Evolutionary conservation across 176 grass and related monocot species (phyloP).

Genomic region (Cenchrus purpureus): DNA sequence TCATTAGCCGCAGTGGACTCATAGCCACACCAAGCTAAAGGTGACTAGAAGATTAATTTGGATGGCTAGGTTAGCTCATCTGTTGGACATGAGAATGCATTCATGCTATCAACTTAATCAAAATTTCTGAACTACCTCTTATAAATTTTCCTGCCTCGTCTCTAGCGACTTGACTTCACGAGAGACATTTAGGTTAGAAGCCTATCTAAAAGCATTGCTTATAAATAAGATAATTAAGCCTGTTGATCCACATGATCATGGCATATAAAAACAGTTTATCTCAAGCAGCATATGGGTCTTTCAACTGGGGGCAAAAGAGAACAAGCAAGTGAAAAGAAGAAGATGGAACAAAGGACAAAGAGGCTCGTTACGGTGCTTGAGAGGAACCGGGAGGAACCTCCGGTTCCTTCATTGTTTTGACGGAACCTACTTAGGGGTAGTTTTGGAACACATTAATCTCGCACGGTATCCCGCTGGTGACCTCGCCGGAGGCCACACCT

Average conservation of each 20-base stretch:
- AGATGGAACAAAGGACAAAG: no score
- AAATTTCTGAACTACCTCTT: background rate
- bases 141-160: background rate
- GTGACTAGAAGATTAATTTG: slow-evolving; percentile 2
- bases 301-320: background rate
- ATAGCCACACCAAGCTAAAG: background rate
- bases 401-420: no score
- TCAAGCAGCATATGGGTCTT: background rate
- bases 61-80: background rate
- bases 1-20: background rate
- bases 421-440: no score
- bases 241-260: background rate
- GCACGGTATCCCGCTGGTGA: no score
- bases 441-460: no score
- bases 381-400: no score
- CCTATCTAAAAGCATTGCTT: background rate
- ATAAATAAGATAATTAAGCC: background rate
- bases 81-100: background rate
- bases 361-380: no score
- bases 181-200: background rate
- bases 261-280: background rate
- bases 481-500: no score
- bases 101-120: background rate
- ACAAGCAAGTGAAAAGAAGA: background rate
- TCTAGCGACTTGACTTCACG: background rate